Evolutionary conservation across 768 basidiomycete species (phyloP), one percentile per base, ranked within the genome.

Genomic region (Pleurotus pulmonarius): DNA sequence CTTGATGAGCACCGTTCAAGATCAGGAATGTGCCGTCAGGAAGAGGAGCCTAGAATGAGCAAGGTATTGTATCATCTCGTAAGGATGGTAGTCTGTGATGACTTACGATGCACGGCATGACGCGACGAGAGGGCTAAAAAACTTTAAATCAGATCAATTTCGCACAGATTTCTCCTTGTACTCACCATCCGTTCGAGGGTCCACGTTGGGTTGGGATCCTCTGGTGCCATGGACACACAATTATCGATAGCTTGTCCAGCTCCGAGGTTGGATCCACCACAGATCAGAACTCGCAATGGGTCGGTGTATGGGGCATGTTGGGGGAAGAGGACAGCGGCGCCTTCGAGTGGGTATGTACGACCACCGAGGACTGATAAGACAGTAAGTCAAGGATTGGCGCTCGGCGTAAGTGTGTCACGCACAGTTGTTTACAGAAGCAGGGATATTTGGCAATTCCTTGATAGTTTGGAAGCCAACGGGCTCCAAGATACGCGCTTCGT

Each of bases 301-400:
- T 84, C 83, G 0, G 86, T 88, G 65, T 90, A 92, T 0, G 90
- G 90, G 0, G 87, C 80, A 49, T 78, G 64, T 58, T 87, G 83
- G 5, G 90, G 91, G 12, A 92, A 73, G 24, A 90, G 71, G 47
- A 89, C 78, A 0, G 85, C 82, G 1, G 87, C 75, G 20, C 88
- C 91, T 65, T 88, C 83, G 63, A 90, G 73, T 3, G 90, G 91
- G 62, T 93, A 93, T 15, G 86, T 86, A 26, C 91, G 82, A 25
- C 90, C 87, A 11, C 76, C 86, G n/a, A 83, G 68, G 71, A 86
- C 80, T 81, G 53, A 29, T 52, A 4, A 15, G 22, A 29, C 29
- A 24, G 5, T 7, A 56, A 11, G 13, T 48, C 7, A 22, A 43
- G 5, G n/a, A 20, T 24, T 2, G 15, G 8, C 29, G 15, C 12